Evolutionary conservation across 2,329 filamentous ascomycete genomes (phyloP).

Genomic region (Cordyceps fumosorosea): DNA sequence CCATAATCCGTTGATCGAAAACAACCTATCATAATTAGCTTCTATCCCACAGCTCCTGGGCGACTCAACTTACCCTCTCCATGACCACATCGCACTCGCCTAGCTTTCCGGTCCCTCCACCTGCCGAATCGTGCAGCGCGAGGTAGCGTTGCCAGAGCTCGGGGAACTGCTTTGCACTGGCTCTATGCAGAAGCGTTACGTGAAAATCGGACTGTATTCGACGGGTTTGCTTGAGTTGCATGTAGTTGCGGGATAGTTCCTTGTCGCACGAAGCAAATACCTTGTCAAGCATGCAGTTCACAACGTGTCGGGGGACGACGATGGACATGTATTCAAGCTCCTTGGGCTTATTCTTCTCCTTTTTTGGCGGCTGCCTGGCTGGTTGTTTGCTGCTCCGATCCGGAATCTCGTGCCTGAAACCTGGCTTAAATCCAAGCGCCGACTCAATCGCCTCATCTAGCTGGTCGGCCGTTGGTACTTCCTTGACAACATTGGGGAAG

Average conservation of each 20-base stretch:
- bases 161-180: slow-evolving; percentile 50
- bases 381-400: slow-evolving; percentile 34
- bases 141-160: slow-evolving; percentile 71
- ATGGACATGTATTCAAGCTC: slow-evolving; percentile 52
- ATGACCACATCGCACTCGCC: slow-evolving; percentile 59
- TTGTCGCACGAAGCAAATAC: slow-evolving; percentile 54
- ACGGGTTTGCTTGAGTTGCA: slow-evolving; percentile 62
- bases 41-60: neutral
- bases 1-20: slow-evolving; percentile 84
- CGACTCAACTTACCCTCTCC: slow-evolving; percentile 43
- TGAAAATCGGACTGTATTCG: slow-evolving; percentile 85
- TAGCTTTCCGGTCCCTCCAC: slow-evolving; percentile 32
- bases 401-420: slow-evolving; percentile 68
- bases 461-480: slow-evolving; percentile 63
- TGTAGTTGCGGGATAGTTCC: slow-evolving; percentile 55
- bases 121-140: slow-evolving; percentile 45
- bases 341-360: slow-evolving; percentile 36
- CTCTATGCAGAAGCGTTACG: slow-evolving; percentile 85
- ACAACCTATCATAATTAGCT: slow-evolving; percentile 49
- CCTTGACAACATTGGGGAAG: slow-evolving; percentile 69
- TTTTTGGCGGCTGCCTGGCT: slow-evolving; percentile 24
- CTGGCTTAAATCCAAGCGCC: slow-evolving; percentile 71
- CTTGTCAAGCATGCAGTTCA: slow-evolving; percentile 55
- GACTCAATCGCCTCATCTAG: slow-evolving; percentile 73
- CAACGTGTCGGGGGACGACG: slow-evolving; percentile 34